Percentiles rank a stretch among this genome's conserved stretches.
Evolutionary conservation across 495 filamentous ascomycete species (phyloP).

Genomic region (Staphylotrichum tortipilum): DNA sequence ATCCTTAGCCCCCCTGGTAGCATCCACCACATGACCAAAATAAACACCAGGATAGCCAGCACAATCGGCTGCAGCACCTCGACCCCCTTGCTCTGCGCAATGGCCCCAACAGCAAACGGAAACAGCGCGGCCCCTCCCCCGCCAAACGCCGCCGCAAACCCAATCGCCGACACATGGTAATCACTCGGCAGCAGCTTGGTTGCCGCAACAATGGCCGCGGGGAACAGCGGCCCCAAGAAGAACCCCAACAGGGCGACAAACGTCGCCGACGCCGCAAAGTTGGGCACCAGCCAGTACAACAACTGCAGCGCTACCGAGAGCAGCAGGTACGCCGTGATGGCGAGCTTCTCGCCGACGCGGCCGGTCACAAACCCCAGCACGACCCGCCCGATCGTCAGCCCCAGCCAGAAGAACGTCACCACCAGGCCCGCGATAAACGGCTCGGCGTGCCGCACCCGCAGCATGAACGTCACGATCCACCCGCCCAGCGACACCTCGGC

Average conservation of each 20-base stretch:
- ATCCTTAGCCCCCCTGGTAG: conserved; percentile 23
- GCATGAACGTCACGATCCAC: conserved; percentile 84
- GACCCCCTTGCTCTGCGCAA: conserved; percentile 74
- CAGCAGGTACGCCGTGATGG: conserved; percentile 50
- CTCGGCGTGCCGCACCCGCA: conserved; percentile 62
- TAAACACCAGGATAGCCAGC: conserved; percentile 54
- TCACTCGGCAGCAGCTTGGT: conserved; percentile 72
- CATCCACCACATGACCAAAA: conserved; percentile 47
- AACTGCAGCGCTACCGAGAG: conserved; percentile 62
- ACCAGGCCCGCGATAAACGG: conserved; percentile 67
- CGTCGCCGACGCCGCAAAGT: conserved; percentile 62
- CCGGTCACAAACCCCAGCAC: conserved; percentile 60
- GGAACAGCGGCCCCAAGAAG: conserved; percentile 73
- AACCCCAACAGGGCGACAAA: conserved; percentile 69
- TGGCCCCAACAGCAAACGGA: conserved; percentile 76
- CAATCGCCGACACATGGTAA: conserved; percentile 72
- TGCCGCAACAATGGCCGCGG: conserved; percentile 67
- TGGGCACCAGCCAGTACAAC: conserved; percentile 75
- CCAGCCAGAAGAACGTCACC: conserved; percentile 77
- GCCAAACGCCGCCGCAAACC: conserved; percentile 76
- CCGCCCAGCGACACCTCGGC: conserved; percentile 79
- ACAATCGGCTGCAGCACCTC: conserved; percentile 69
- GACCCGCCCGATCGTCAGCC: conserved; percentile 68
- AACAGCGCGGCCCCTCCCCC: conserved; percentile 70
- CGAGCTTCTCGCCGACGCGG: conserved; percentile 63